Evolutionary conservation across 2,329 filamentous ascomycete species (phyloP).

Genomic region (Beauveria varroae): DNA sequence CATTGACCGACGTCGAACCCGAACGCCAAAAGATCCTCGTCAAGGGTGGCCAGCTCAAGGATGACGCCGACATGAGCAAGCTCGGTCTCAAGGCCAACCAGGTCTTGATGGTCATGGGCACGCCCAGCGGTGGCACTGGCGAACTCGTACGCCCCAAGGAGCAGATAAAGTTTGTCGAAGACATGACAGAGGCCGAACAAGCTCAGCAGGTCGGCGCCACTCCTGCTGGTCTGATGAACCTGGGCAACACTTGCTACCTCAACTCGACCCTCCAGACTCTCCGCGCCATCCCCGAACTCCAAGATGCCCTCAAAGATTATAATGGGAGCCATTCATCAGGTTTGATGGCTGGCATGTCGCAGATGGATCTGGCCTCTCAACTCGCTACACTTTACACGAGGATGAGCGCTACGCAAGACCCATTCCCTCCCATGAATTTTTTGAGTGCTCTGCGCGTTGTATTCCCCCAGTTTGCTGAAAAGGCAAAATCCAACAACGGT

Average conservation of each 20-base stretch:
- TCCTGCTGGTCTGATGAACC: conserved; percentile 80
- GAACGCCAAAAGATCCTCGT: conserved; percentile 93
- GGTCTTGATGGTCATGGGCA: conserved; percentile 94
- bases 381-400: conserved; percentile 78
- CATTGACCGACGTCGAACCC: conserved; percentile 90
- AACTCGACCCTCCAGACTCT: conserved; percentile 95
- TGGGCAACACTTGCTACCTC: conserved; percentile 97
- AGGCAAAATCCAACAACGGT: conserved; percentile 69
- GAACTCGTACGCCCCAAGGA: conserved; percentile 68
- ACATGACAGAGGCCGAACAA: conserved; percentile 92
- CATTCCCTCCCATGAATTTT: conserved; percentile 78
- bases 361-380: conserved; percentile 66
- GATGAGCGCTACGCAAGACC: conserved; percentile 82
- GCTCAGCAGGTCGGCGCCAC: conserved; percentile 76
- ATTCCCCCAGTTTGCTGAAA: conserved; percentile 92
- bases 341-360: conserved; percentile 38
- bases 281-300: conserved; percentile 82
- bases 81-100: conserved; percentile 81
- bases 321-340: conserved; percentile 20
- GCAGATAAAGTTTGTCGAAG: conserved; percentile 81
- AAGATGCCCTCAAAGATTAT: conserved; percentile 64
- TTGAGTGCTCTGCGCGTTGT: conserved; percentile 68
- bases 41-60: conserved; percentile 90
- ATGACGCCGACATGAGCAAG: conserved; percentile 81
- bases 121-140: conserved; percentile 59